Base-by-base conservation (phyloP, 2,329 filamentous ascomycete genomes). In the Hansfordia pulvinata region DNA sequence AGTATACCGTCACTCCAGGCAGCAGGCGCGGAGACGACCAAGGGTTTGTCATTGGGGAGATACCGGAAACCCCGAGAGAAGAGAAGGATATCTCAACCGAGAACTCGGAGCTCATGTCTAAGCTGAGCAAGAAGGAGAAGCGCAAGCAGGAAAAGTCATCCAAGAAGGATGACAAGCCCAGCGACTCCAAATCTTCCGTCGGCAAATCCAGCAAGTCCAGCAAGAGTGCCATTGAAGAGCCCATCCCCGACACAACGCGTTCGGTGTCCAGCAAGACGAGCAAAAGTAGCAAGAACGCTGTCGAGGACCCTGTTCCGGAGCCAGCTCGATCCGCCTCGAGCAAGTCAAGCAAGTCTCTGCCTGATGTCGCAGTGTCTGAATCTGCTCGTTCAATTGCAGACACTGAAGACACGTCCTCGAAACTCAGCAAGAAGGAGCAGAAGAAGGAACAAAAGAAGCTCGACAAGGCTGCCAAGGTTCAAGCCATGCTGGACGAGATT, bases 31-130 rank as follows among this genome's bases (percentile, higher is more conserved):
- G 44, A 10, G 44, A 43, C 10, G 48, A 57, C 19, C 42, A 53
- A 27, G 62, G 58, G 1, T 61, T 59, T 35, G 50, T 62, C n/a
- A 50, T 62, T 23, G 59, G 56, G 8, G 63, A 71, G 35, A 43
- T 60, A 8, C 36, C 38, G 3, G 56, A 60, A 9, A 61, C 56
- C 7, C 53, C 56, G 8, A 42, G 44, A 23, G 42, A 53, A 33
- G 46, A 56, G 40, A 39, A 40, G 28, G 41, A 47, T 3, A 33
- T 37, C 10, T 24, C 35, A 13, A 32, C 28, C 4, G 36, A 44
- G 5, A 35, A 38, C 8, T 38, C 40, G 10, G 37, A 46, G 17
- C 34, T 33, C 3, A 32, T 35, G 20, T 40, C 46, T 2, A 42
- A 38, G 26, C 31, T 40, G 5, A 46, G 33, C 19, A 50, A 44